Base-by-base conservation (phyloP, 1,139 yeast genomes). In the Geotrichum reessii region DNA sequence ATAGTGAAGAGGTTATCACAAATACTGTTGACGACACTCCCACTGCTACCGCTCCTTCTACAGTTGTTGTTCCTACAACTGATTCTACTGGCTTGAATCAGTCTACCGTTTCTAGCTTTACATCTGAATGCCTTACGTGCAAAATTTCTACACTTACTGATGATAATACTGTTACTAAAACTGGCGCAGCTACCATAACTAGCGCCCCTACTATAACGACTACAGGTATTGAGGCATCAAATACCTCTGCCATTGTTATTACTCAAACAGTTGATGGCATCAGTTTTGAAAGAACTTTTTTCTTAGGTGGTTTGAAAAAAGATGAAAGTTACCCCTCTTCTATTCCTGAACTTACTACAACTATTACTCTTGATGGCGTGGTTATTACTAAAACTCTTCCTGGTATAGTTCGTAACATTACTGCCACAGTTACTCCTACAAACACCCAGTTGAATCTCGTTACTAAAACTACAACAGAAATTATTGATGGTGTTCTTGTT, bases 381-480 rank as follows among this genome's bases (percentile, higher is more conserved):
- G 56, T 53, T 21, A 27, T 52, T 25, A 53, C 58, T 31, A 37
- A 31, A 14, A 50, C 61, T 25, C 40, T 52, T 8, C 42, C 52
- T 33, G 48, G 52, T 9, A 49, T 40, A 1, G n/a, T 19, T 17
- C 21, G 33, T 31, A 22, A 21, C 14, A 17, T 11, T 5, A 46
- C 52, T 24, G 52, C 55, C 12, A 58, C 60, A 28, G 47, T 51
- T n/a, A 54, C 60, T 47, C 59, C 59, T 8, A 53, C 59, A 14
- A 47, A 50, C 37, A 58, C 60, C 24, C 8, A 24, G 12, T 3
- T 42, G 17, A 51, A 58, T 44, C 46, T 46, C 31, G 12, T 19
- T 27, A 58, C 60, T 25, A 22, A 46, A n/a, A 52, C 54, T n/a
- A 47, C 50, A n/a, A 56, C 58, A 11, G 44, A 27, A 37, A 51